Percentiles rank a stretch among this genome's conserved stretches.
Conservation (phyloP, 116 monocot genomes). For the Dioscorea cayenensis region DNA sequence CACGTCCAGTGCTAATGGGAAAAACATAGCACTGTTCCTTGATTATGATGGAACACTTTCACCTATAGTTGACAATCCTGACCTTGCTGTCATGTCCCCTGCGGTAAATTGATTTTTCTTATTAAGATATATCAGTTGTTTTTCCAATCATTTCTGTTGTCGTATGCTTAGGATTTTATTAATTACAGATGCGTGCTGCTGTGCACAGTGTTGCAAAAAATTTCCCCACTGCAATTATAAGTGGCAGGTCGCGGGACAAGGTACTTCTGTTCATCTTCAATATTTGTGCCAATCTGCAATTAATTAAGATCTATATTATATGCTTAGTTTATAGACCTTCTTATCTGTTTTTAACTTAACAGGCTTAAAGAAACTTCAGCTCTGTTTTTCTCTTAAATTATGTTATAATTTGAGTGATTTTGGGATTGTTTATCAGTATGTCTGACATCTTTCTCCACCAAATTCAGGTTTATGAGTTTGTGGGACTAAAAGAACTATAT, state of each 20-base stretch:
- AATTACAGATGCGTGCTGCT: slow-evolving; percentile 67
- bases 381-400: background rate
- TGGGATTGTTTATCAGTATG: background rate
- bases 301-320: background rate
- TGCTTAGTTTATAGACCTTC: background rate
- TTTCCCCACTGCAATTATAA: slow-evolving; percentile 93
- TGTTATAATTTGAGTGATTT: background rate
- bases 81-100: slow-evolving; percentile 56
- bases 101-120: slow-evolving; percentile 18
- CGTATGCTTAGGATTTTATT: background rate
- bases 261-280: slow-evolving; percentile 13
- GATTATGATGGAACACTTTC: slow-evolving; percentile 81
- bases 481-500: slow-evolving; percentile 34
- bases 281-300: background rate
- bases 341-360: background rate
- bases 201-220: slow-evolving; percentile 59
- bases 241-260: slow-evolving; percentile 95
- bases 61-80: slow-evolving; percentile 61
- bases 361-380: background rate
- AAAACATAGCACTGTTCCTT: slow-evolving; percentile 55
- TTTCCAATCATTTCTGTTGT: background rate
- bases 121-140: background rate
- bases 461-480: slow-evolving; percentile 37
- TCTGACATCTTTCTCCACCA: background rate
- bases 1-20: slow-evolving; percentile 29